These are phyloP conservation scores for Gliomastix tumulicola DNA, from an alignment of 2,329 filamentous ascomycete species.

Conservation along the genomic window DNA sequence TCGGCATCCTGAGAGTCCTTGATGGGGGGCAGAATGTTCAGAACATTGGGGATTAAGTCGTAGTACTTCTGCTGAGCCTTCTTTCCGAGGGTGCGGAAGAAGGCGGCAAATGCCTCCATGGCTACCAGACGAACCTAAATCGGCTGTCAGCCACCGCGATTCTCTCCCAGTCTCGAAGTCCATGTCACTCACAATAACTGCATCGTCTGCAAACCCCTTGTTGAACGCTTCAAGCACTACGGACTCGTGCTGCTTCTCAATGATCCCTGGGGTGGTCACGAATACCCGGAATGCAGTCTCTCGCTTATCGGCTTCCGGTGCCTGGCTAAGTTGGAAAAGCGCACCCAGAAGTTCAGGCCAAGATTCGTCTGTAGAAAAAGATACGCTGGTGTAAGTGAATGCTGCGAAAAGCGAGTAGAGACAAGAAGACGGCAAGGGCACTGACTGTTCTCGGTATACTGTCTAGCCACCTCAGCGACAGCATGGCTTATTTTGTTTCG, in stretches of 20 bases:
- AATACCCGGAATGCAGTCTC: conserved; percentile 95
- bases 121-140: conserved; percentile 77
- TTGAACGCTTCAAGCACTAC: conserved; percentile 84
- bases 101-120: conserved; percentile 94
- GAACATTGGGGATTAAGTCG: conserved; percentile 76
- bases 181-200: conserved; percentile 51
- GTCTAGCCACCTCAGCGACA: conserved; percentile 90
- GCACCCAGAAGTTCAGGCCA: conserved; percentile 87
- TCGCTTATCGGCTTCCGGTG: conserved; percentile 72
- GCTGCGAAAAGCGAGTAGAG: too few relatives aligned
- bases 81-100: conserved; percentile 87
- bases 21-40: conserved; percentile 90
- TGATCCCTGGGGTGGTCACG: conserved; percentile 88
- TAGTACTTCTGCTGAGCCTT: conserved; percentile 88
- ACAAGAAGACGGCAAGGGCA: too few relatives aligned
- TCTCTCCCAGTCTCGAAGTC: not conserved
- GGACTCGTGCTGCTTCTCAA: conserved; percentile 91
- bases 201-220: conserved; percentile 85
- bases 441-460: conserved; percentile 89
- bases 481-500: conserved; percentile 96
- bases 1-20: conserved; percentile 90
- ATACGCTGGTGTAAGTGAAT: too few relatives aligned
- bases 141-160: not conserved
- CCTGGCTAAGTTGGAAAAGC: conserved; percentile 87
- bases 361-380: conserved; percentile 59